phyloP scores from a whole-genome alignment of 2,329 filamentous ascomycete genomes.

The Pseudogymnoascus sp. region DNA sequence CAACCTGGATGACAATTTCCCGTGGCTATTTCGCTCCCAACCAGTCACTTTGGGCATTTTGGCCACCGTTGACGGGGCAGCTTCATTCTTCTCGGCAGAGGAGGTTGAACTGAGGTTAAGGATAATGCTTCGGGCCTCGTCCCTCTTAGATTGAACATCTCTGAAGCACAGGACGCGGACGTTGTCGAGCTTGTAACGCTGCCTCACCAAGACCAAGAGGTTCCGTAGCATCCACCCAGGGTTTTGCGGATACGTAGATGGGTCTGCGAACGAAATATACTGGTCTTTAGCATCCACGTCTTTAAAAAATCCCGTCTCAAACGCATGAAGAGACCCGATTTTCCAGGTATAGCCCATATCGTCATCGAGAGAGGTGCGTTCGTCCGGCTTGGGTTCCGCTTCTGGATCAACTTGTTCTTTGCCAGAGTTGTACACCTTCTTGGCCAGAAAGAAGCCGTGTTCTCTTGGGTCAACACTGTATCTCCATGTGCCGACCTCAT shows the following conservation, averaged over 20 bases:
- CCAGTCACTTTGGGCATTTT: slow-evolving; percentile 85
- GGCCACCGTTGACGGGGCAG: slow-evolving; percentile 13
- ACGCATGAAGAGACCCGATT: slow-evolving; percentile 66
- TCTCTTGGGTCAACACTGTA: slow-evolving; percentile 75
- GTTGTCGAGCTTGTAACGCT: slow-evolving; percentile 68
- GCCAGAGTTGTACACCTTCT: slow-evolving; percentile 48
- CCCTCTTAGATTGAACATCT: slow-evolving; percentile 68
- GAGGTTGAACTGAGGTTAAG: slow-evolving; percentile 38
- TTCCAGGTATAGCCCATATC: slow-evolving; percentile 65
- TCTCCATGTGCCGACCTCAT: slow-evolving; percentile 79
- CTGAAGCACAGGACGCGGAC: slow-evolving; percentile 86
- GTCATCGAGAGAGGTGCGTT: slow-evolving; percentile 36
- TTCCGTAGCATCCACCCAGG: slow-evolving; percentile 94
- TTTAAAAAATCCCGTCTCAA: slow-evolving; percentile 83
- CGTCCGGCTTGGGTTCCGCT: slow-evolving; percentile 39
- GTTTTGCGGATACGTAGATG: slow-evolving; percentile 79
- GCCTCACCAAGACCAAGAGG: slow-evolving; percentile 72
- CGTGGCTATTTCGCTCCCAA: slow-evolving; percentile 78
- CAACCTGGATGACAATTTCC: slow-evolving; percentile 69
- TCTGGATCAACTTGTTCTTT: slow-evolving; percentile 22
- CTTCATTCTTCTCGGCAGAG: slow-evolving; percentile 19
- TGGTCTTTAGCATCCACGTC: slow-evolving; percentile 62
- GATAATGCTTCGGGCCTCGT: slow-evolving; percentile 75
- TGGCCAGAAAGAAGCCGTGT: slow-evolving; percentile 93
- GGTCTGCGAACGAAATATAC: slow-evolving; percentile 83